These are phyloP conservation scores for Cladosporium sp. DNA, from an alignment of 2,329 filamentous ascomycete genomes.

Conservation along the genomic window DNA sequence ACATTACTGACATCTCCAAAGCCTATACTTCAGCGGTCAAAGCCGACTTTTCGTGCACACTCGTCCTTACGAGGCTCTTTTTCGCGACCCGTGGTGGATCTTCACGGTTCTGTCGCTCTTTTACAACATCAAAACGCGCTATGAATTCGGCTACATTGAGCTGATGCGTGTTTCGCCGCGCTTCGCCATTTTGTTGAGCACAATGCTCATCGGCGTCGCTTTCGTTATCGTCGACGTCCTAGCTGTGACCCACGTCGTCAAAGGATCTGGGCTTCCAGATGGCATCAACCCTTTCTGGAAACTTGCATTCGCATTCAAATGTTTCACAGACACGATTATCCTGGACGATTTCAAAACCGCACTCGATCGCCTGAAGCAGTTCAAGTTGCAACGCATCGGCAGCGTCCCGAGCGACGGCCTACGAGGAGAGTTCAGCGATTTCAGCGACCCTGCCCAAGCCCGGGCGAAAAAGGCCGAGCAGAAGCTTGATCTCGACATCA, in stretches of 20 bases:
- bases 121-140: conserved; percentile 60
- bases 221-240: conserved; percentile 61
- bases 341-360: conserved; percentile 66
- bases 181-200: conserved; percentile 58
- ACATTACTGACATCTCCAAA: not conserved
- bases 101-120: conserved; percentile 58
- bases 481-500: conserved; percentile 12
- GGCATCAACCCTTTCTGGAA: conserved; percentile 67
- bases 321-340: conserved; percentile 62
- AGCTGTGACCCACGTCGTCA: conserved; percentile 47
- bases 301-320: conserved; percentile 62
- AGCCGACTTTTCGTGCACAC: conserved; percentile 50
- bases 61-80: conserved; percentile 57
- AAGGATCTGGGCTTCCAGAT: conserved; percentile 33
- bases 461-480: conserved; percentile 18
- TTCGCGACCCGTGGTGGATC: conserved; percentile 66
- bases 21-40: conserved; percentile 49
- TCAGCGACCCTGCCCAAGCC: conserved; percentile 24
- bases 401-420: conserved; percentile 25
- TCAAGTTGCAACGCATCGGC: conserved; percentile 37
- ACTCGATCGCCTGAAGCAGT: conserved; percentile 43
- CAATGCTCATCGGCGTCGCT: conserved; percentile 57
- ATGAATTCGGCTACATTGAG: conserved; percentile 54
- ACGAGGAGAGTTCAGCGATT: conserved; percentile 20
- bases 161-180: conserved; percentile 59